Evolutionary conservation across 1,284 basidiomycete genomes (phyloP), one percentile per base, ranked within the genome.

Genomic region (Moesziomyces aphidis): DNA sequence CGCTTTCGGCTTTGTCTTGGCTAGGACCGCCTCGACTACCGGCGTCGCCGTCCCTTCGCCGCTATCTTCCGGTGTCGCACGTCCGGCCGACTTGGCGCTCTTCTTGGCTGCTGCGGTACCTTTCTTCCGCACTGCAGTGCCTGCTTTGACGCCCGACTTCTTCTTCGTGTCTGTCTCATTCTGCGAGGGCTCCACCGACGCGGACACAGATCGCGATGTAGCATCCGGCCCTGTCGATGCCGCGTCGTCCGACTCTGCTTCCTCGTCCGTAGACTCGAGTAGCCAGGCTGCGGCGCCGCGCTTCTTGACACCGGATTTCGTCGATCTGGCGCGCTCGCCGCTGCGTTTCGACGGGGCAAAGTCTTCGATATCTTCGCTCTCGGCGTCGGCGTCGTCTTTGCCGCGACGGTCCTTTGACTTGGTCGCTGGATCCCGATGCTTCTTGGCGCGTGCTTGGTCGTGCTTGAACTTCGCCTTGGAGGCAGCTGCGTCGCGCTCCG

Each of bases 221-320:
- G 36, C 47, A 13, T 70, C 67, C 28, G 9, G 44, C 42, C 52
- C 48, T 23, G 58, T 61, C 1, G 57, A 21, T 6, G 54, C 50
- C 34, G 45, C 57, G 21, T 70, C 61, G 47, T 70, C 67, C 43
- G 61, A 50, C 3, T 61, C 61, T 23, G 46, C 47, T 42, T 63
- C 70, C 19, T 69, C 62, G 23, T 62, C 66, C n/a, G 47, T 43
- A 19, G 57, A 53, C 17, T 60, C 61, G 19, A 56, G 50, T 0
- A 59, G 53, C 55, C 36, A 56, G 0, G 61, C 54, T 55, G 67
- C 67, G 9, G 53, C 54, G n/a, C 59, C 61, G 23, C 61, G 67
- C 36, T 47, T 63, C 58, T 64, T 64, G 8, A 56, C 24, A 28
- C 42, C 43, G n/a, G 61, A 39, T 26, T 54, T 70, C 8, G 67